These are phyloP conservation scores for Mortierella sp. DNA, from an alignment of 371 early-diverging fungal species.

Conservation along the genomic window DNA sequence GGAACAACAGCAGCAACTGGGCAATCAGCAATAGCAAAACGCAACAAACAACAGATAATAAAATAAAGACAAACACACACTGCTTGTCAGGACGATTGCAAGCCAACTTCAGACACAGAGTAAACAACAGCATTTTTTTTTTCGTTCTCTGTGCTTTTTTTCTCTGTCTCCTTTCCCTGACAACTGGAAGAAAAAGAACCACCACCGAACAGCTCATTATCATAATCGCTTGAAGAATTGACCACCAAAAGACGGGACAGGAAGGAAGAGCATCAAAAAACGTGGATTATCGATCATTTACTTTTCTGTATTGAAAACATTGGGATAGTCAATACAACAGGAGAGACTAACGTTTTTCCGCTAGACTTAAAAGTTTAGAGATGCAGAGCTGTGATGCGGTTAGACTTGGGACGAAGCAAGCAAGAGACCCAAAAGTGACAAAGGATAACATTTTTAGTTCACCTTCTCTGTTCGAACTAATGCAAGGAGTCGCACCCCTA, in stretches of 20 bases:
- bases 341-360: neutral
- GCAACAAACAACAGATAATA: neutral
- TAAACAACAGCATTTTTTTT: neutral
- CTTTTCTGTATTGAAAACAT: neutral
- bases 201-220: neutral
- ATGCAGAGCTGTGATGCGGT: neutral
- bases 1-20: neutral
- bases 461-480: neutral
- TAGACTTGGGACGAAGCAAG: neutral
- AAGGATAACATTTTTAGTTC: neutral
- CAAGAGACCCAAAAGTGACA: neutral
- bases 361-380: neutral
- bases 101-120: neutral
- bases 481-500: slow-evolving; percentile 3
- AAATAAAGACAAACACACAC: neutral
- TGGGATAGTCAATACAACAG: neutral
- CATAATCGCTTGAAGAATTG: neutral
- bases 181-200: neutral
- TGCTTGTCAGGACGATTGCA: neutral
- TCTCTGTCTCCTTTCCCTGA: neutral
- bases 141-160: neutral
- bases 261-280: neutral
- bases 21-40: neutral
- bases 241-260: neutral
- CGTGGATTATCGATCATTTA: neutral